A percentile compares a stretch with the other conserved stretches of the same genome.
Conservation (phyloP, 2,329 filamentous ascomycete genomes). For the Aspergillus bombycis region DNA sequence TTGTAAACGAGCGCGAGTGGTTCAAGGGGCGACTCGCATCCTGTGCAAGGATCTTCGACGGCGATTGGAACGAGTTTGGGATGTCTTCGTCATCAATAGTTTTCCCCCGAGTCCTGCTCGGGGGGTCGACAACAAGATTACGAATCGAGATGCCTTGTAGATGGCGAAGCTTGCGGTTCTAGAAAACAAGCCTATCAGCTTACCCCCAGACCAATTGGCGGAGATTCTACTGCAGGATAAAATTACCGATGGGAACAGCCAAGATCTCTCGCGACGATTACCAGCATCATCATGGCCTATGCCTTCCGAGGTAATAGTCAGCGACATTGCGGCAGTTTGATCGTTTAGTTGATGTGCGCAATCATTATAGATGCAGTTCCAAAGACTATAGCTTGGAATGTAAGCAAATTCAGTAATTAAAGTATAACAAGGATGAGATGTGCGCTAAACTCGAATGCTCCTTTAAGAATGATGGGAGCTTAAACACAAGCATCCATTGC, state of each 20-base stretch:
- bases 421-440: not conserved
- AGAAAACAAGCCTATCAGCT: slow-evolving; percentile 20
- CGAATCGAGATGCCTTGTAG: slow-evolving; percentile 84
- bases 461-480: not conserved
- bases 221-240: not conserved
- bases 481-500: slow-evolving; percentile 2
- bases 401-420: not conserved
- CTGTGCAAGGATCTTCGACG: slow-evolving; percentile 65
- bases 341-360: not conserved
- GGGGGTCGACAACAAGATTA: slow-evolving; percentile 72
- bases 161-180: slow-evolving; percentile 89
- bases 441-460: not conserved
- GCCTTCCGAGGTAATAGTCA: slow-evolving; percentile 18
- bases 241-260: slow-evolving; percentile 56
- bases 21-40: slow-evolving; percentile 53
- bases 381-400: not conserved
- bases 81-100: slow-evolving; percentile 78
- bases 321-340: slow-evolving; percentile 25
- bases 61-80: slow-evolving; percentile 66
- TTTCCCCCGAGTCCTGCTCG: slow-evolving; percentile 55
- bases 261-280: slow-evolving; percentile 50
- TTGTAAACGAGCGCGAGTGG: slow-evolving; percentile 63
- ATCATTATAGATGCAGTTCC: not conserved
- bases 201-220: not conserved
- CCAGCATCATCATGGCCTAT: slow-evolving; percentile 30